A percentile compares a stretch with the other conserved stretches of the same genome.
phyloP scores from a whole-genome alignment of 495 filamentous ascomycete species.

The Neurospora sublineolata region DNA sequence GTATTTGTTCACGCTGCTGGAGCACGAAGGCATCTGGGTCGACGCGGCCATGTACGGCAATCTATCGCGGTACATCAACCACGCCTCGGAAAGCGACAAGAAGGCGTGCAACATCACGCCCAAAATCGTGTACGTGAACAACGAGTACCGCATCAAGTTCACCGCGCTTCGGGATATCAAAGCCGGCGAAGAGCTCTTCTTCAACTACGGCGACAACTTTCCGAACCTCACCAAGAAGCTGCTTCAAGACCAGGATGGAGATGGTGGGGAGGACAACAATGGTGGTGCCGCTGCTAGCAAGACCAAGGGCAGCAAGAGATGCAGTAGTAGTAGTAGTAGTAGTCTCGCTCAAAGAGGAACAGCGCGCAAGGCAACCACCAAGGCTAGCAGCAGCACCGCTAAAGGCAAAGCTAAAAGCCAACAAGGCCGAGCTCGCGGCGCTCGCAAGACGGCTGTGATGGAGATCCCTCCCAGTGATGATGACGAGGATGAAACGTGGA shows the following conservation, averaged over 20 bases:
- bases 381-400: conserved; percentile 8
- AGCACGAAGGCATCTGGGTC: conserved; percentile 39
- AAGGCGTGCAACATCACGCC: conserved; percentile 45
- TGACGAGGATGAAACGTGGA: conserved; percentile 9
- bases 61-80: conserved; percentile 58
- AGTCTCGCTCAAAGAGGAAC: conserved; percentile 5
- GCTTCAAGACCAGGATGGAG: conserved; percentile 25
- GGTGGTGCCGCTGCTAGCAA: background rate
- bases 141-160: conserved; percentile 57
- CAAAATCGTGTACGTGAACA: conserved; percentile 50
- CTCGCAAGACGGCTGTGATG: background rate
- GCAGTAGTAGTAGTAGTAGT: background rate
- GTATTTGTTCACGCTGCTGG: conserved; percentile 56
- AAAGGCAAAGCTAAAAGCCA: background rate
- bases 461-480: background rate
- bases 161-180: conserved; percentile 46
- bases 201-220: conserved; percentile 51
- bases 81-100: conserved; percentile 34
- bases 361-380: conserved; percentile 13
- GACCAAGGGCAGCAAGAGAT: conserved; percentile 15
- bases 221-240: conserved; percentile 40
- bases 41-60: conserved; percentile 44
- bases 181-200: conserved; percentile 58
- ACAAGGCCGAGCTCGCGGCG: background rate
- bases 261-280: background rate